Conservation (phyloP, 148 eudicot species). For the Cornus suecica region DNA sequence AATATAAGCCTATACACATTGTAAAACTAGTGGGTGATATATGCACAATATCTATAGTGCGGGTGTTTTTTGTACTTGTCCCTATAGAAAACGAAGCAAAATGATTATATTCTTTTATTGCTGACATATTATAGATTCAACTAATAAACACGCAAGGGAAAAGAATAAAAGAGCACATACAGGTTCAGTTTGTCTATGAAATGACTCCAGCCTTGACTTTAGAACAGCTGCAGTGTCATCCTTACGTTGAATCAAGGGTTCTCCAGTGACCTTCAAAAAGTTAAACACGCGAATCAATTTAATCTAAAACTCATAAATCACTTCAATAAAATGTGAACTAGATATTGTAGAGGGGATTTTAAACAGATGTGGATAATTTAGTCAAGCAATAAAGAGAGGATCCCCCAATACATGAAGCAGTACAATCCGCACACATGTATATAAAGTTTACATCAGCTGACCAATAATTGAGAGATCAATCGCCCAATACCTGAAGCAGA, state of each 20-base stretch:
- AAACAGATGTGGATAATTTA: not conserved
- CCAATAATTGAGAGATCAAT: not conserved
- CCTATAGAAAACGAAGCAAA: no score
- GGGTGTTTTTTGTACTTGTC: no score
- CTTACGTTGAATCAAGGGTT: constrained; percentile 89
- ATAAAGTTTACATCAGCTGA: not conserved
- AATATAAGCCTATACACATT: no score
- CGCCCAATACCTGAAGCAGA: constrained; percentile 10
- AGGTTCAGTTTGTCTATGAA: constrained; percentile 74
- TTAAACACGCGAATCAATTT: not conserved
- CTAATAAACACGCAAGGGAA: not conserved
- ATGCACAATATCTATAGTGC: no score
- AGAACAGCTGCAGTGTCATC: constrained; percentile 93
- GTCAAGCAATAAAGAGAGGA: not conserved
- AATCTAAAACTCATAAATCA: not conserved
- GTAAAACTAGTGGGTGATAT: no score
- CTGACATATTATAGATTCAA: not conserved
- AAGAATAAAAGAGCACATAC: constrained; percentile 37
- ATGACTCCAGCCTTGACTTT: constrained; percentile 85
- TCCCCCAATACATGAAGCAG: not conserved
- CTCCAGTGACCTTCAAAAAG: constrained; percentile 77
- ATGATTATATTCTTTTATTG: not conserved
- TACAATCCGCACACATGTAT: not conserved
- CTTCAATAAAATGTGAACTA: not conserved
- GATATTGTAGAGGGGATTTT: not conserved